Conservation (phyloP, 805 yeast genomes). For the Candida pini region DNA sequence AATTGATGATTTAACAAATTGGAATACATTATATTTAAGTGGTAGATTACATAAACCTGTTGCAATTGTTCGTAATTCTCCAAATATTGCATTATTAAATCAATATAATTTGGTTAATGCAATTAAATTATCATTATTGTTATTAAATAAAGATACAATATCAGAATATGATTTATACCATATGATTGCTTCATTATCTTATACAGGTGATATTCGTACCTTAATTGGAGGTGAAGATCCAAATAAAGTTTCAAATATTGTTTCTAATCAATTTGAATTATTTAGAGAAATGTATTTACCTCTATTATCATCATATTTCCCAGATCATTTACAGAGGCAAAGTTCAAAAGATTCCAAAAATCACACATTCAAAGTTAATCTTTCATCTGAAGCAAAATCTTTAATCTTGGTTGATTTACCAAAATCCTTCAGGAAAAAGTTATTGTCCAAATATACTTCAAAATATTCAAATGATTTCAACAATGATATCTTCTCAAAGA, state of each 20-base stretch:
- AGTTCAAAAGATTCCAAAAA: slow-evolving; percentile 18
- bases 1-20: slow-evolving; percentile 65
- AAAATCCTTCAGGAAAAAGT: slow-evolving; percentile 35
- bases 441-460: slow-evolving; percentile 26
- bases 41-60: slow-evolving; percentile 96
- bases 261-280: slow-evolving; percentile 60
- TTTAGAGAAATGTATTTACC: slow-evolving; percentile 78
- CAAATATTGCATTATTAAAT: slow-evolving; percentile 58
- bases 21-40: slow-evolving; percentile 84
- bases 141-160: slow-evolving; percentile 35
- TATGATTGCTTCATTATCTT: slow-evolving; percentile 74
- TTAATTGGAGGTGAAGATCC: slow-evolving; percentile 89
- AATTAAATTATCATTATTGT: slow-evolving; percentile 57
- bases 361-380: slow-evolving; percentile 22
- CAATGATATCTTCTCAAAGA: slow-evolving; percentile 27
- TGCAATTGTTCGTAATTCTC: slow-evolving; percentile 60
- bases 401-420: slow-evolving; percentile 49
- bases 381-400: slow-evolving; percentile 31
- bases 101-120: slow-evolving; percentile 78
- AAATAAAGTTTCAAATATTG: slow-evolving; percentile 80
- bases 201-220: slow-evolving; percentile 87
- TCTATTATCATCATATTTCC: slow-evolving; percentile 38
- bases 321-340: slow-evolving; percentile 19
- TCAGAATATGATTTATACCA: slow-evolving; percentile 53
- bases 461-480: slow-evolving; percentile 20